Conservation (phyloP, 2,329 filamentous ascomycete species). For the Bisporella sp. region DNA sequence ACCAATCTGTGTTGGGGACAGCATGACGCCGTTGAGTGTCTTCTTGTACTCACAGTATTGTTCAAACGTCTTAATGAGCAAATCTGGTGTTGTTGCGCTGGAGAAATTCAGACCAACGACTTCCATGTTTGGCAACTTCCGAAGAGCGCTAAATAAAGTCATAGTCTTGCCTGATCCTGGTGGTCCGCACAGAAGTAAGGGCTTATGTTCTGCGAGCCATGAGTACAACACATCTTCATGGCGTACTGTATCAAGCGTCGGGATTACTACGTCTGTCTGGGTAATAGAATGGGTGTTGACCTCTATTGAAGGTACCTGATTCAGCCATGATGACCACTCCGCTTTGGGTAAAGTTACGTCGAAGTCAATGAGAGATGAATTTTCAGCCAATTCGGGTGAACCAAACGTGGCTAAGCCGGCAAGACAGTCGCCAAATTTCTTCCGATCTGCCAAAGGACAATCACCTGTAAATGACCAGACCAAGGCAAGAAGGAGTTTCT, state of each 20-base stretch:
- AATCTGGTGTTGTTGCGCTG: constrained; percentile 93
- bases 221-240: constrained; percentile 99
- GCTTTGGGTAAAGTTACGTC: constrained; percentile 81
- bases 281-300: constrained; percentile 98
- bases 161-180: constrained; percentile 99
- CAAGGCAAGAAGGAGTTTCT: constrained; percentile 86
- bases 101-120: constrained; percentile 99
- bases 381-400: constrained; percentile 69
- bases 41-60: constrained; percentile 99
- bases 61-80: constrained; percentile 98
- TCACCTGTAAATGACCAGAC: constrained; percentile 97
- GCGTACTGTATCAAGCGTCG: constrained; percentile 91
- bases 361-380: constrained; percentile 88
- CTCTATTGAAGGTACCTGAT: constrained; percentile 87
- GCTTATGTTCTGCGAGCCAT: constrained; percentile 98
- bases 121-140: constrained; percentile 97
- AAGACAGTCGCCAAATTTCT: constrained; percentile 80
- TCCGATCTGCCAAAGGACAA: constrained; percentile 81
- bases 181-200: constrained; percentile 89
- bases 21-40: constrained; percentile 89
- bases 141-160: constrained; percentile 95
- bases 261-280: constrained; percentile 97
- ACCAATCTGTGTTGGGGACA: constrained; percentile 93
- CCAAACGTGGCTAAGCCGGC: constrained; percentile 79
- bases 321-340: constrained; percentile 91